A percentile compares a stretch with the other conserved stretches of the same genome.
Evolutionary conservation across 352 stramenopile species (phyloP).

Genomic region (Phytophthora capsici): DNA sequence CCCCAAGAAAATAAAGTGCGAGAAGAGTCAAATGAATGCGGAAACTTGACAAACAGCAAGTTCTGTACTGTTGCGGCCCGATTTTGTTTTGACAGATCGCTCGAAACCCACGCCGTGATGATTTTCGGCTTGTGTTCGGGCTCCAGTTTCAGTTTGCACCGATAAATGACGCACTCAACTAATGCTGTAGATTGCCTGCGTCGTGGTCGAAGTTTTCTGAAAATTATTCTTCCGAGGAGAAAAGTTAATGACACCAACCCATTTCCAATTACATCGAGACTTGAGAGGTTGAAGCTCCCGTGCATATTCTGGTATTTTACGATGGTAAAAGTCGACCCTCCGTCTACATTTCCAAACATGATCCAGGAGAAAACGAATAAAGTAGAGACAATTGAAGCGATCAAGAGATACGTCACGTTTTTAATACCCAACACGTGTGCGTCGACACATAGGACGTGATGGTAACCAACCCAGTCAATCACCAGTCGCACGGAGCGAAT

Average conservation of each 20-base stretch:
- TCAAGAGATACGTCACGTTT: background rate
- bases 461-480: conserved; percentile 36
- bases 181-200: conserved; percentile 9
- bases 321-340: conserved; percentile 7
- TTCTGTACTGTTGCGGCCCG: too few relatives aligned
- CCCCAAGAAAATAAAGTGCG: conserved; percentile 5
- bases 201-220: conserved; percentile 18
- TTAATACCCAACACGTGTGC: conserved; percentile 31
- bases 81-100: too few relatives aligned
- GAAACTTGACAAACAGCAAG: conserved; percentile 19
- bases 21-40: conserved; percentile 5
- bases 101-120: too few relatives aligned
- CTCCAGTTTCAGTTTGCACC: conserved; percentile 25
- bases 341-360: conserved; percentile 27
- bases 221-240: conserved; percentile 34
- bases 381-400: conserved; percentile 21
- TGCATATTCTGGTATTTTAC: conserved; percentile 6
- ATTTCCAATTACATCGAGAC: conserved; percentile 36
- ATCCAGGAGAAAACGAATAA: conserved; percentile 22
- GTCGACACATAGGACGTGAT: conserved; percentile 40
- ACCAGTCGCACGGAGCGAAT: conserved; percentile 25
- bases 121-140: background rate
- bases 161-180: conserved; percentile 37
- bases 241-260: conserved; percentile 31
- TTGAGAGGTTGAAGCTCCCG: conserved; percentile 20